These are phyloP conservation scores for Aphanomyces cochlioides DNA, from an alignment of 352 stramenopile species.

Conservation along the genomic window DNA sequence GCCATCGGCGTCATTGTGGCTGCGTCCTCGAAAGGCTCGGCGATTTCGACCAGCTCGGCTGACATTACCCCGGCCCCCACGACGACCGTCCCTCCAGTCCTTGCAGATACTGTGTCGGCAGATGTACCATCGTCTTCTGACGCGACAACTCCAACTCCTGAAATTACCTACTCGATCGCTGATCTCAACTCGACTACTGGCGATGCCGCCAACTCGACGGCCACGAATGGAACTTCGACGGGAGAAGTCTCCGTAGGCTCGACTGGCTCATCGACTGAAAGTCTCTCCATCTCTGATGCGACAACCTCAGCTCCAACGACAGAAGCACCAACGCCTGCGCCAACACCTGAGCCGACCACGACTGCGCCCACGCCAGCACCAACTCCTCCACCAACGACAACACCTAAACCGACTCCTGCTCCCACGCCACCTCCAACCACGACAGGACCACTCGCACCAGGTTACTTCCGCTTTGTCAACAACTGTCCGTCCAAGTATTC, in stretches of 20 bases:
- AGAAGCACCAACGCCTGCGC: neutral
- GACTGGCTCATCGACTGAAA: neutral
- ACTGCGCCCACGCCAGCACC: neutral
- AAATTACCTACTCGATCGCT: neutral
- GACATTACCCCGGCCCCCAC: too few species aligned
- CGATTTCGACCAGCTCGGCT: neutral
- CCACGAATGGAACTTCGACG: neutral
- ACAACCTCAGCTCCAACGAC: constrained; percentile 1
- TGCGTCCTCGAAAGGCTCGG: neutral
- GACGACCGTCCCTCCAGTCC: too few species aligned
- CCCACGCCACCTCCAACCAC: neutral
- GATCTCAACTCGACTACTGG: neutral
- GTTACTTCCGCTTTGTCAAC: neutral
- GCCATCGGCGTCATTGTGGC: constrained; percentile 25
- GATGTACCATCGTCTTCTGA: neutral
- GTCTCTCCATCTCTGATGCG: neutral
- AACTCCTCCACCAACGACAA: neutral
- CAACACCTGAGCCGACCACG: neutral
- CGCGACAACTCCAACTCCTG: too few species aligned
- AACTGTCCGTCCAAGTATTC: neutral
- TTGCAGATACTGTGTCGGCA: neutral
- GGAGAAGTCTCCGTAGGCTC: neutral
- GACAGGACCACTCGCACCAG: neutral
- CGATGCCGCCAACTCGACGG: neutral
- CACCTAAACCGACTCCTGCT: neutral